phyloP scores from a whole-genome alignment of 345 rosid genomes.

The Raphanus raphanistrum region DNA sequence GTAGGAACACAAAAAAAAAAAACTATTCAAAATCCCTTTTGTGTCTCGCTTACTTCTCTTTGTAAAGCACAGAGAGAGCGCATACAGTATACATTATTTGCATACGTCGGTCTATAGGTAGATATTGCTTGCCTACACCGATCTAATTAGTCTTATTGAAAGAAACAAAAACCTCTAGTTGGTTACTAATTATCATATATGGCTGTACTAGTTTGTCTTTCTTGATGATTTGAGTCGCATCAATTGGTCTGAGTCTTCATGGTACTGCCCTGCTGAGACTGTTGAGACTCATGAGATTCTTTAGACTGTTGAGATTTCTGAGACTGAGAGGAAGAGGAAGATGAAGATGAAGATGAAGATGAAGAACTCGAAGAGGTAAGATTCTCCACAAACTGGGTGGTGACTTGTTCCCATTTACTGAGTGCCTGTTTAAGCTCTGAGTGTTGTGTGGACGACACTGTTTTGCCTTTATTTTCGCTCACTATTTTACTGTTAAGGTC shows the following conservation, averaged over 20 bases:
- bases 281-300: background rate
- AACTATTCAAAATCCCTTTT: constrained; percentile 11
- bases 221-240: background rate
- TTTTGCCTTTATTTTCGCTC: constrained; percentile 1
- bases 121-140: constrained; percentile 12
- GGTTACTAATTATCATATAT: constrained; percentile 8
- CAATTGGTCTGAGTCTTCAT: background rate
- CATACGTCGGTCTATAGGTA: constrained; percentile 15
- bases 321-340: background rate
- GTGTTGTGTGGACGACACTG: constrained; percentile 24
- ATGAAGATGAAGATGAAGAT: background rate
- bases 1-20: background rate
- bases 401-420: constrained; percentile 31
- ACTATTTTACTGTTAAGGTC: constrained; percentile 23
- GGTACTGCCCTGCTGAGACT: background rate
- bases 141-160: constrained; percentile 22
- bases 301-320: background rate
- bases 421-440: constrained; percentile 32
- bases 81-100: constrained; percentile 14
- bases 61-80: background rate
- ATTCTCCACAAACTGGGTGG: constrained; percentile 32
- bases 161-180: background rate
- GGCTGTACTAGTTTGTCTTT: constrained; percentile 7
- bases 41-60: constrained; percentile 21
- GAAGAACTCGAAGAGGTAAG: constrained; percentile 15